Conservation (phyloP, 2,329 filamentous ascomycete genomes). For the Aspergillus unguis region DNA sequence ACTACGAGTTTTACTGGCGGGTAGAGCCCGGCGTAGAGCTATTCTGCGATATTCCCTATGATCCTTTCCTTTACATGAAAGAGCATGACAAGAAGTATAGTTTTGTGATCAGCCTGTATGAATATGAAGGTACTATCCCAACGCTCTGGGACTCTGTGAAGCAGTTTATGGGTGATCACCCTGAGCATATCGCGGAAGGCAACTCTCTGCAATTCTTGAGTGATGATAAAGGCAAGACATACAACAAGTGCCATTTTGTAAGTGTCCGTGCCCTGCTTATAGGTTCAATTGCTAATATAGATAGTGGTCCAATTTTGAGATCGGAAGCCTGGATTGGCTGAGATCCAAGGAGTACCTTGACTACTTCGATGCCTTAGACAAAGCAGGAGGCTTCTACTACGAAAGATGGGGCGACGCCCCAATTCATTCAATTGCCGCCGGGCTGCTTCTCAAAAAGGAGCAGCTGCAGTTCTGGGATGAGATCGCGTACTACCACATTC, state of each 20-base stretch:
- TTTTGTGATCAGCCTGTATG: slow-evolving; percentile 91
- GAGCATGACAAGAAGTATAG: slow-evolving; percentile 98
- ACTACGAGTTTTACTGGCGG: slow-evolving; percentile 99
- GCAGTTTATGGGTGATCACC: slow-evolving; percentile 87
- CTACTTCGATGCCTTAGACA: slow-evolving; percentile 84
- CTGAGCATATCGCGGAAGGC: slow-evolving; percentile 76
- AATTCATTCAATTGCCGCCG: slow-evolving; percentile 94
- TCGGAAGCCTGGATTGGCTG: slow-evolving; percentile 91
- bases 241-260: slow-evolving; percentile 98
- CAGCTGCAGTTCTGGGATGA: slow-evolving; percentile 99
- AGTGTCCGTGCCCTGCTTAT: slow-evolving; percentile 35
- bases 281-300: slow-evolving; percentile 15
- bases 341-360: slow-evolving; percentile 84
- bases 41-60: slow-evolving; percentile 92
- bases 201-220: slow-evolving; percentile 92
- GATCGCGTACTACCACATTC: slow-evolving; percentile 96
- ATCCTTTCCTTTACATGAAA: slow-evolving; percentile 94
- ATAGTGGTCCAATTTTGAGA: slow-evolving; percentile 98
- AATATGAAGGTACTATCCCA: slow-evolving; percentile 94
- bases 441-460: slow-evolving; percentile 81
- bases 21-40: slow-evolving; percentile 96
- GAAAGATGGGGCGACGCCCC: slow-evolving; percentile 98
- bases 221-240: slow-evolving; percentile 84
- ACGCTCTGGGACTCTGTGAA: slow-evolving; percentile 94
- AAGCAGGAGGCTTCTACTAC: slow-evolving; percentile 96